These are phyloP conservation scores for Puya raimondii DNA, from an alignment of 176 grass and related monocot species.

Conservation along the genomic window DNA sequence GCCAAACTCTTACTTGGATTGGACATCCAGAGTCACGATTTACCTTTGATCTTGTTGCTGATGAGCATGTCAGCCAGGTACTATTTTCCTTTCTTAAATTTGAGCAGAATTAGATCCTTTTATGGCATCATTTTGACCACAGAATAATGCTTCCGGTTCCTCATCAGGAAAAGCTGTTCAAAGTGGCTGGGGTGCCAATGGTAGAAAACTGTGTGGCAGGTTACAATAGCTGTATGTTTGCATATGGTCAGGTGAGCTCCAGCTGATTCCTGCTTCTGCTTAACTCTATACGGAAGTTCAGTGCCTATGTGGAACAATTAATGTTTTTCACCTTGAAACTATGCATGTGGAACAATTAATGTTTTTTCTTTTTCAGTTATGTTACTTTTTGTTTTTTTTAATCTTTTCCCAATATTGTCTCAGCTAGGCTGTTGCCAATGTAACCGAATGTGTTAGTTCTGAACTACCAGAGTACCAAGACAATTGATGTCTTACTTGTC, in stretches of 20 bases:
- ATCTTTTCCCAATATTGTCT: background rate
- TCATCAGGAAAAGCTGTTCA: conserved; percentile 73
- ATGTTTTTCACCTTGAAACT: background rate
- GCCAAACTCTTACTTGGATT: conserved; percentile 74
- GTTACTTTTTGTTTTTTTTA: background rate
- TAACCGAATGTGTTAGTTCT: background rate
- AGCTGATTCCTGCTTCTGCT: background rate
- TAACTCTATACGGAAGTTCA: background rate
- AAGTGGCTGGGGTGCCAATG: conserved; percentile 90
- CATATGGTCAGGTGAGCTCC: conserved; percentile 78
- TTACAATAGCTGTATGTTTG: conserved; percentile 98
- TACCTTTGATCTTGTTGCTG: conserved; percentile 90
- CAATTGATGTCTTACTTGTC: background rate
- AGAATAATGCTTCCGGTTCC: conserved; percentile 6
- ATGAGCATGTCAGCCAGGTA: conserved; percentile 91
- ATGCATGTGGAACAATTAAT: background rate
- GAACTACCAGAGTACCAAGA: background rate
- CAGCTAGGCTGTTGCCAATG: background rate
- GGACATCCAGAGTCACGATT: conserved; percentile 87
- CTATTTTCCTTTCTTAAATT: background rate
- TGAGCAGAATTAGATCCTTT: background rate
- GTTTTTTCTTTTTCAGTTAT: background rate
- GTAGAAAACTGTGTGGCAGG: conserved; percentile 91
- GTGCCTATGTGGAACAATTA: background rate
- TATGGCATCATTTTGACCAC: background rate